phyloP scores from a whole-genome alignment of 2,329 filamentous ascomycete species.

The Fusarium paranaense region DNA sequence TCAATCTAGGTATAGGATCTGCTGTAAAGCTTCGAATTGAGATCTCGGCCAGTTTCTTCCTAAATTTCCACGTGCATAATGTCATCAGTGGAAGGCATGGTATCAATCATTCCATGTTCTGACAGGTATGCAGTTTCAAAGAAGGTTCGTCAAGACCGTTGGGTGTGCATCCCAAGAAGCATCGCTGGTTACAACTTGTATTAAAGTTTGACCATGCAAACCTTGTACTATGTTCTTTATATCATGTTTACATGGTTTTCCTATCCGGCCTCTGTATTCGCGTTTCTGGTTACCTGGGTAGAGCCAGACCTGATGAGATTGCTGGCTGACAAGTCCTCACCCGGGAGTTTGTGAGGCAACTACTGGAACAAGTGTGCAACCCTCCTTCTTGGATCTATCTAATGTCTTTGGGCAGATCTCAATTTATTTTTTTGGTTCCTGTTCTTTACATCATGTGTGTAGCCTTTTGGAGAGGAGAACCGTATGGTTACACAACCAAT shows the following conservation, averaged over 20 bases:
- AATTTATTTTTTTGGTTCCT: rapidly evolving
- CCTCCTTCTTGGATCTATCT: background rate
- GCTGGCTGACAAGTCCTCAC: background rate
- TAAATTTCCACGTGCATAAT: background rate
- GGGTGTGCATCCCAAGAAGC: background rate
- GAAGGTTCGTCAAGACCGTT: background rate
- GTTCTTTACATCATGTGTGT: too few relatives aligned
- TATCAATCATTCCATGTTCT: background rate
- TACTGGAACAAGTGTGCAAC: background rate
- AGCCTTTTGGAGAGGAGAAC: background rate
- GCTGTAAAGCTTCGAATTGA: background rate
- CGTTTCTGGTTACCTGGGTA: too few relatives aligned
- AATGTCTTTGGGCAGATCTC: background rate
- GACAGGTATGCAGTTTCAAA: background rate
- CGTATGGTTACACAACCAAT: background rate
- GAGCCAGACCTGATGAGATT: background rate
- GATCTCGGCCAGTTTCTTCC: background rate
- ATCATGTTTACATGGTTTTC: background rate
- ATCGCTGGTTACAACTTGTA: background rate
- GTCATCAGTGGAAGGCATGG: background rate
- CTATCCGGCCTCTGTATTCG: background rate
- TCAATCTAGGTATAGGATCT: background rate
- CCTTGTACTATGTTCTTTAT: background rate
- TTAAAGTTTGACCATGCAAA: background rate
- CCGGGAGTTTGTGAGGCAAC: background rate